These are phyloP conservation scores for Sporothrix humicola DNA, from an alignment of 2,329 filamentous ascomycete genomes.

Conservation along the genomic window DNA sequence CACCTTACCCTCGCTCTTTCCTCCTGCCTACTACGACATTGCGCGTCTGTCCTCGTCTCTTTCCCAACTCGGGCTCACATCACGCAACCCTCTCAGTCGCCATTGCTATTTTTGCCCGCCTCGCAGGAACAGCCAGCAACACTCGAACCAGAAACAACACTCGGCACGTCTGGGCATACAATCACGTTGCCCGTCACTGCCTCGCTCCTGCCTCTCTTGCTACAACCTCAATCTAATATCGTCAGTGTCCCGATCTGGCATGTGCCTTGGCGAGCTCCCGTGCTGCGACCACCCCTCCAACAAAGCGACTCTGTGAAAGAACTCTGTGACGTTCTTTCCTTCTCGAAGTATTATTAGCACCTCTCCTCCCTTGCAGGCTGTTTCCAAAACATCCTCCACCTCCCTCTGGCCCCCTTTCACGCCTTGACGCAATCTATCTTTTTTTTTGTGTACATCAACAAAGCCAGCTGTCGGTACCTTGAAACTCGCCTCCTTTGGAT, in stretches of 20 bases:
- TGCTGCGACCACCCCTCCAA: slow-evolving; percentile 2
- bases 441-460: slow-evolving; percentile 8
- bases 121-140: neutral
- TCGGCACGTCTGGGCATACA: slow-evolving; percentile 15
- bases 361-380: slow-evolving; percentile 5
- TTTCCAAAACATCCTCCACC: neutral
- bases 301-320: neutral
- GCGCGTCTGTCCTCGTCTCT: slow-evolving; percentile 6
- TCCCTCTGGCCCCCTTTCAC: neutral
- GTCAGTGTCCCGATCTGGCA: slow-evolving; percentile 28
- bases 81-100: slow-evolving; percentile 15
- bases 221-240: slow-evolving; percentile 23
- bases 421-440: slow-evolving; percentile 13
- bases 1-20: slow-evolving; percentile 26
- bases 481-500: slow-evolving; percentile 17
- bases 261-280: slow-evolving; percentile 31
- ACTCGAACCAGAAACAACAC: neutral
- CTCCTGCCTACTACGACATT: slow-evolving; percentile 13
- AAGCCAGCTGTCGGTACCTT: neutral
- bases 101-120: slow-evolving; percentile 15
- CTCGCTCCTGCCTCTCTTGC: slow-evolving; percentile 10
- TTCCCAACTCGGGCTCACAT: slow-evolving; percentile 31
- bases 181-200: slow-evolving; percentile 28
- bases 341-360: slow-evolving; percentile 23
- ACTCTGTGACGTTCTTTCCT: slow-evolving; percentile 12